Evolutionary conservation across 2,329 filamentous ascomycete genomes (phyloP), one percentile per base, ranked within the genome.

Genomic region (Colletotrichum paranaense): DNA sequence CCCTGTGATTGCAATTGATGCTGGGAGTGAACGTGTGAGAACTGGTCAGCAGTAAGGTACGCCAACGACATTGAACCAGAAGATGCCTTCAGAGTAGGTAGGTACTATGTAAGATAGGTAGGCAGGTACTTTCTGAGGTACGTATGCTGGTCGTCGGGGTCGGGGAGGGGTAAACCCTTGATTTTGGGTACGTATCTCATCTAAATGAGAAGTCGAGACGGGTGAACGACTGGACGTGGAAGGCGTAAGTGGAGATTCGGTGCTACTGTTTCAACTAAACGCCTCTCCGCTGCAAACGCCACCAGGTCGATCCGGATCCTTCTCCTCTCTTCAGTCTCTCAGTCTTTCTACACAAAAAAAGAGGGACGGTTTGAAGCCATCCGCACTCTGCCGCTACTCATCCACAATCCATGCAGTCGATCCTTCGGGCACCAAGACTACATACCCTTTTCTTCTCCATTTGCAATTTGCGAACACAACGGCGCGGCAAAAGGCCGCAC

Each of bases 231-330:
- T 49, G 8, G 42, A 22, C 64, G 32, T 63, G 30, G 24, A 46
- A 55, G 60, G 42, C 38, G 8, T 65, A 62, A 26, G 62, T 28
- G 38, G 56, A 42, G 32, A 73, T 73, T 38, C 62, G 5, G 38
- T 19, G 26, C 49, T 59, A 73, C 69, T 67, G 74, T 75, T 75
- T 75, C 74, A 74, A 62, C 64, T 75, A 74, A 56, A 74, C 63
- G 55, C 57, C 38, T 46, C 56, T 62, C 65, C 57, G 56, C 74
- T 67, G 32, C 62, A 67, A 49, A 65, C 74, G 72, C 68, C 72
- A 72, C 68, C 52, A 65, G 19, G 52, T 59, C 67, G 63, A 72
- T 58, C 53, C 63, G 59, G 72, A 46, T 72, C 68, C 49, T 58
- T 69, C 62, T 56, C 57, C 58, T 55, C 55, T 62, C 49, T 62